Evolutionary conservation across 225 moss, liverwort and hornwort genomes (phyloP).

Genomic region (Marchantia paleacea): DNA sequence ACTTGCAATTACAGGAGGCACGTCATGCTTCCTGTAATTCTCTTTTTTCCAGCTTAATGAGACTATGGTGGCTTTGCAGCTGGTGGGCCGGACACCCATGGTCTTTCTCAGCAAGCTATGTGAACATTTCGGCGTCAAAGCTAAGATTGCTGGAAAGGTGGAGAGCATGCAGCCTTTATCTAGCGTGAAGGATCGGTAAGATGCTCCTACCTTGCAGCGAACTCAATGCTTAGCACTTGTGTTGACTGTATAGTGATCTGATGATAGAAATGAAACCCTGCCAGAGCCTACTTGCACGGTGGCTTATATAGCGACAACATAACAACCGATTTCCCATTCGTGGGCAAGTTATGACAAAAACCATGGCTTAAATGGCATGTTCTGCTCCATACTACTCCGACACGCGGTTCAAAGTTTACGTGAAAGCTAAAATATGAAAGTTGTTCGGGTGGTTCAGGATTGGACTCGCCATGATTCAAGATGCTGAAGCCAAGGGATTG

Average conservation of each 20-base stretch:
- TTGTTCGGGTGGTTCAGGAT: constrained; percentile 9
- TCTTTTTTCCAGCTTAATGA: background rate
- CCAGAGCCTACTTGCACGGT: too few species aligned
- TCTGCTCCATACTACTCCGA: too few species aligned
- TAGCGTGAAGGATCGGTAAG: constrained; percentile 40
- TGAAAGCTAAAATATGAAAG: background rate
- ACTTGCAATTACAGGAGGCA: background rate
- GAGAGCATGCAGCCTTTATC: constrained; percentile 46
- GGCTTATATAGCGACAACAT: too few species aligned
- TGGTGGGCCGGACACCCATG: constrained; percentile 41
- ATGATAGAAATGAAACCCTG: too few species aligned
- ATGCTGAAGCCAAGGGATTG: constrained; percentile 43
- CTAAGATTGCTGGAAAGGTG: constrained; percentile 38
- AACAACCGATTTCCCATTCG: too few species aligned
- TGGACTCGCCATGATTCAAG: constrained; percentile 39
- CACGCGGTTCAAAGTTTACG: background rate
- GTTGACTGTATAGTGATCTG: too few species aligned
- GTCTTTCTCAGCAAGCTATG: constrained; percentile 44
- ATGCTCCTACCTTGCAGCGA: background rate
- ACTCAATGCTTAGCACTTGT: background rate
- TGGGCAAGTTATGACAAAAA: too few species aligned
- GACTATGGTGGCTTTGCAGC: constrained; percentile 17
- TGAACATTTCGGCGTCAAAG: constrained; percentile 30
- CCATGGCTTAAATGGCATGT: too few species aligned
- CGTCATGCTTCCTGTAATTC: background rate